Evolutionary conservation across 768 basidiomycete species (phyloP), one percentile per base, ranked within the genome.

Genomic region (Lentinula guzmanii): DNA sequence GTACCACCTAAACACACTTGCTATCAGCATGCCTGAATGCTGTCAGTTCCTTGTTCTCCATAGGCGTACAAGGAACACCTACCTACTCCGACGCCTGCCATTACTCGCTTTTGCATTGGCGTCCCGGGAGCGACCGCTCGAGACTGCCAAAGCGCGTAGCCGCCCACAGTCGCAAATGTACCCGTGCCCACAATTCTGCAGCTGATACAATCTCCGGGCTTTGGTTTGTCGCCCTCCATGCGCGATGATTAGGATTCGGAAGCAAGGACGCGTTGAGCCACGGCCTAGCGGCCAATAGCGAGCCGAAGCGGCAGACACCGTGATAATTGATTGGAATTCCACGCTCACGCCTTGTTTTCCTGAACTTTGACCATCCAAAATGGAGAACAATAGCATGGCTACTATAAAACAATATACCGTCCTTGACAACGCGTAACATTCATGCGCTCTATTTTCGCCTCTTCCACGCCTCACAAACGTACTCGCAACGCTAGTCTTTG

Each of bases 151-250:
- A 91, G 71, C 2, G 90, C 88, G 68, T 91, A 90, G 28, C 85
- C 63, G 5, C 90, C 89, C 4, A 84, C 80, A 4, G 80, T 80
- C 21, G 79, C 82, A 5, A 91, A 79, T 1, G 86, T 83, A 34
- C 76, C 84, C 0, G 87, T 82, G 18, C 89, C 89, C 43, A 89
- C 81, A 58, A 91, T 74, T 45, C 83, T 82, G 70, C 90, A 91
- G 1, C 86, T 79, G n/a, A 89, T 66, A 63, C 89, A 91, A 45
- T 90, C 86, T 52, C 77, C 15, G 43, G 28, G 46, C 15, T 46
- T 35, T 33, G 50, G n/a, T 34, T 34, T 35, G 3, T 37, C 5
- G 21, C 8, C 50, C 28, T 61, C 60, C 60, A 61, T 61, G 43
- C 35, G 31, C 10, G 15, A 4, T 48, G 33, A 33, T 48, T 16